phyloP scores from a whole-genome alignment of 1,284 basidiomycete species.

The Cerioporus squamosus region DNA sequence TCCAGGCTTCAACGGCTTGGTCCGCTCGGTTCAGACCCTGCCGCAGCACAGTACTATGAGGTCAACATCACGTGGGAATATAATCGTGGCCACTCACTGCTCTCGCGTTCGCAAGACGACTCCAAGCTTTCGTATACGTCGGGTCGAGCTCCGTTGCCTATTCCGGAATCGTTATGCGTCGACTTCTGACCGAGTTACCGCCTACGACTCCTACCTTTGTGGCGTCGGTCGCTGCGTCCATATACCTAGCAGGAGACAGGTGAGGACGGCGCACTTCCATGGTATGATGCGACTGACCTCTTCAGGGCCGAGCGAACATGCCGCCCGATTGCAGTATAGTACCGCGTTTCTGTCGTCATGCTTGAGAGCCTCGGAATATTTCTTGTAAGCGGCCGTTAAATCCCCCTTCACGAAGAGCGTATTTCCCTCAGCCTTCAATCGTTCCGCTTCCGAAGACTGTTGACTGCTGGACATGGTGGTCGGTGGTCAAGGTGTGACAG shows the following conservation, averaged over 20 bases:
- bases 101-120: neutral
- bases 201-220: no score
- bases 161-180: no score
- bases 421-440: slow-evolving; percentile 43
- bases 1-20: slow-evolving; percentile 22
- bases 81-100: neutral
- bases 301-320: slow-evolving; percentile 32
- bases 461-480: slow-evolving; percentile 12
- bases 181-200: no score
- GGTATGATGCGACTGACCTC: slow-evolving; percentile 15
- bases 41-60: neutral
- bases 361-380: slow-evolving; percentile 41
- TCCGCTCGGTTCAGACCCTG: slow-evolving; percentile 24
- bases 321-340: slow-evolving; percentile 42
- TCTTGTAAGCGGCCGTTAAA: slow-evolving; percentile 35
- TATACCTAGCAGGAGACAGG: slow-evolving; percentile 13
- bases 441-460: slow-evolving; percentile 9
- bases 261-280: neutral
- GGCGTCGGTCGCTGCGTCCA: no score
- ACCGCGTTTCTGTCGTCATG: slow-evolving; percentile 36
- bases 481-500: neutral
- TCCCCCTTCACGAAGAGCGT: slow-evolving; percentile 36
- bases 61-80: no score
- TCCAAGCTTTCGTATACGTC: slow-evolving; percentile 31
- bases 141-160: slow-evolving; percentile 39